Evolutionary conservation across 208 protist species (phyloP), one percentile per base, ranked within the genome.

Genomic region (Leishmania mexicana): DNA sequence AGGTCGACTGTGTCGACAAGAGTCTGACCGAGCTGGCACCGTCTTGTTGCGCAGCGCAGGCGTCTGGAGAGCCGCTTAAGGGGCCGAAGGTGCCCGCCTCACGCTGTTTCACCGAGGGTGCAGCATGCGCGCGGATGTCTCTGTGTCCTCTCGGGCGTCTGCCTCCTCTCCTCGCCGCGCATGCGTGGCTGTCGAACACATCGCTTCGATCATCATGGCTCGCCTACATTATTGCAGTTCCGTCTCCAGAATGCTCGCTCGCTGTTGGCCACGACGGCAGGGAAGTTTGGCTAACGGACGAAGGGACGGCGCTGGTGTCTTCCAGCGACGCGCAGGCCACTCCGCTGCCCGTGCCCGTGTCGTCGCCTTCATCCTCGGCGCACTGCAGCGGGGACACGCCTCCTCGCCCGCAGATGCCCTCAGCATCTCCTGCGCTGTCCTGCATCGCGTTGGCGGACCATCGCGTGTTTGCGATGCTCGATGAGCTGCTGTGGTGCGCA

Each of bases 81-180:
- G 51, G 8, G 49, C 17, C 13, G 73, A 57, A 38, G 35, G 51
- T n/a, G 35, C 11, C 47, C 10, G 11, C n/a, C 17, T 75, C 47
- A 58, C 7, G n/a, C 35, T 4, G 24, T 42, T 15, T n/a, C 47
- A 35, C 10, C 13, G n/a, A 35, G 49, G 31, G n/a, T 35, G n/a
- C n/a, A n/a, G 47, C 71, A 58, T 47, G 8, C 11, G 24, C 47
- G 7, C n/a, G 49, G 51, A 42, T 8, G 57, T 57, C 75, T 21
- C 57, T 8, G 40, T 80, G 53, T 47, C 68, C 62, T 71, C 60
- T 74, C 58, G 77, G 73, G 4, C 68, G 80, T 31, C 77, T 88
- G n/a, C 85, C 85, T 13, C 85, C 85, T 40, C 81, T 88, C 28
- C 54, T 83, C 17, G 74, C 65, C 0, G 74, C 81, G 10, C 81